Evolutionary conservation across 2,329 filamentous ascomycete species (phyloP), one percentile per base, ranked within the genome.

Genomic region (Gaeumannomyces sp.): DNA sequence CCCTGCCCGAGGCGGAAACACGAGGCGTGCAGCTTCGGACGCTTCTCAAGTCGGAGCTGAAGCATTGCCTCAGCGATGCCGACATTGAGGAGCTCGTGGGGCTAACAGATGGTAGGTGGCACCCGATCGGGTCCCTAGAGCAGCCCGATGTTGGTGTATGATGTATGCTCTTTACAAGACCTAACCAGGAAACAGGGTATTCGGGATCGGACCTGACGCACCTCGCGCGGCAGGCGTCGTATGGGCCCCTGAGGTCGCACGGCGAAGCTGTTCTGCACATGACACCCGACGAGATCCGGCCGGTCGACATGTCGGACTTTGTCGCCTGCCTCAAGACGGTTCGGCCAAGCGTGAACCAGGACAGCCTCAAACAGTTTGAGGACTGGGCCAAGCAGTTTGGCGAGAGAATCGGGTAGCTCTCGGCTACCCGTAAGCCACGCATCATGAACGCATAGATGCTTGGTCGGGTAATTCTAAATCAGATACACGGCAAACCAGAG

Each of bases 151-250:
- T 11, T 53, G 31, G 11, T 59, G 29, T 7, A 25, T 45, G 5
- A 19, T 31, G 16, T 38, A 6, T 29, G 59, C 31, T 31, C 29
- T 4, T 56, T 63, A 29, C 60, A 33, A 60, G 70, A 66, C 31
- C 65, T 70, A 58, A 63, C 58, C 11, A 38, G 13, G 31, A 10
- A 38, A 38, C 64, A 97, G 93, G 93, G n/a, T 99, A 97, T 78
- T 97, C 93, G 11, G 95, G 95, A 59, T 97, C 93, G 2, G 95
- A 99, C 72, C 97, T 99, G 69, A 98, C 95, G 28, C 93, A 95
- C 1, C 81, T 99, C 11, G 95, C 95, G 10, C 99, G 99, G 77
- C 95, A 99, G 74, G 95, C 95, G 11, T 95, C 95, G 3, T 99
- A 99, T 95, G 94, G 95, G 0, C 95, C 95, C 0, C 80, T 99